phyloP scores from a whole-genome alignment of 441 rosid genomes.

The Croton laevigatus region DNA sequence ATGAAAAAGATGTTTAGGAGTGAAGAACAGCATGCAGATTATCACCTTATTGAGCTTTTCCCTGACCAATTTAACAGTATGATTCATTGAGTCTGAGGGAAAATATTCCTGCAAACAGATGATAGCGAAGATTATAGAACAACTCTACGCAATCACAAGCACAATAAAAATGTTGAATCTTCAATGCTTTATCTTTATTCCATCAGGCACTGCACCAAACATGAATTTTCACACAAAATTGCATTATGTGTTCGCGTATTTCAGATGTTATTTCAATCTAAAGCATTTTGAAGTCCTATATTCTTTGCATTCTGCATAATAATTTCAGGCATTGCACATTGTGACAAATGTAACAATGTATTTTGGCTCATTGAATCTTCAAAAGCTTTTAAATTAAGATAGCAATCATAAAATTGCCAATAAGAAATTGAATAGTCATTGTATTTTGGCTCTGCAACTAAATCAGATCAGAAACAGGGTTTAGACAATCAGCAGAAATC shows the following conservation, averaged over 20 bases:
- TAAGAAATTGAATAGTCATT: background rate
- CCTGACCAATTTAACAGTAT: conserved; percentile 58
- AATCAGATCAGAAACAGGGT: background rate
- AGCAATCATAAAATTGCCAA: background rate
- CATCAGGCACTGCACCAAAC: background rate
- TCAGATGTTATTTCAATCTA: background rate
- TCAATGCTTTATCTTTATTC: background rate
- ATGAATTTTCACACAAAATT: background rate
- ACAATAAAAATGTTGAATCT: background rate
- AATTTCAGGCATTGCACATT: background rate
- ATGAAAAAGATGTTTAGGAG: background rate
- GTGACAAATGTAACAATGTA: background rate
- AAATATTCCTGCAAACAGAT: conserved; percentile 60
- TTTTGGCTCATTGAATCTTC: too few relatives aligned
- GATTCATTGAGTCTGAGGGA: conserved; percentile 69
- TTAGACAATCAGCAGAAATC: background rate
- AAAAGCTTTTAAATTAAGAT: background rate
- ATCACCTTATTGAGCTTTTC: conserved; percentile 79
- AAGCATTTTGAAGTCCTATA: background rate
- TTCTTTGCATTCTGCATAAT: background rate
- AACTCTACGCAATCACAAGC: background rate
- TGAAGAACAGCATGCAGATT: conserved; percentile 4
- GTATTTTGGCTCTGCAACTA: background rate
- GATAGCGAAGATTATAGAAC: background rate
- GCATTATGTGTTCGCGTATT: background rate